Percentiles rank a stretch among this genome's conserved stretches.
Evolutionary conservation across 2,329 filamentous ascomycete genomes (phyloP).

Genomic region (Chrysosporium queenslandicum): DNA sequence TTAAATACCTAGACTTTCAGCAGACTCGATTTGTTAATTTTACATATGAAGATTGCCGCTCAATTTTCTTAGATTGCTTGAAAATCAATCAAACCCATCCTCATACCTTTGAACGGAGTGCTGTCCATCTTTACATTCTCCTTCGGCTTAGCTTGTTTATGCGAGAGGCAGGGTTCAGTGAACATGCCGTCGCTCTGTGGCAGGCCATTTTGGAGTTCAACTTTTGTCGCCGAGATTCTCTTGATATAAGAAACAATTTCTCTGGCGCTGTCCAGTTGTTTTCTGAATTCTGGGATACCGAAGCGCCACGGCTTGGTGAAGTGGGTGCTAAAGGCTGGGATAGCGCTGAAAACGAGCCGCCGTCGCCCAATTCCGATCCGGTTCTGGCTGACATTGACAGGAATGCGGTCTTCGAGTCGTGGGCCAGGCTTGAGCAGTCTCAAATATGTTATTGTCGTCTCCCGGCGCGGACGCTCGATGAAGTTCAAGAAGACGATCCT

Average conservation of each 20-base stretch:
- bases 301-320: conserved; percentile 70
- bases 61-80: conserved; percentile 51
- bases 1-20: conserved; percentile 57
- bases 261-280: conserved; percentile 39
- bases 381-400: conserved; percentile 19
- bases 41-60: conserved; percentile 55
- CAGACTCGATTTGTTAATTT: conserved; percentile 60
- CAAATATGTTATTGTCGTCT: conserved; percentile 42
- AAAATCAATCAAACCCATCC: conserved; percentile 25
- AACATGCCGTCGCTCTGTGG: conserved; percentile 70
- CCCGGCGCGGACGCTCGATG: conserved; percentile 66
- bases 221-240: conserved; percentile 46
- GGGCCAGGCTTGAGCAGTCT: conserved; percentile 46
- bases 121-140: conserved; percentile 57
- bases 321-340: conserved; percentile 59
- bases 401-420: conserved; percentile 34
- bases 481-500: conserved; percentile 66
- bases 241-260: conserved; percentile 17
- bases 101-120: conserved; percentile 19
- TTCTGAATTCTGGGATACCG: conserved; percentile 76
- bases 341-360: conserved; percentile 17
- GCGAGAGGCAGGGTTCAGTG: conserved; percentile 65
- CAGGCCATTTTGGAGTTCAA: conserved; percentile 68
- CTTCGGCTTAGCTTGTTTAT: conserved; percentile 65
- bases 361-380: conserved; percentile 30